phyloP scores from a whole-genome alignment of 108 stramenopile species.

The Seminavis robusta region DNA sequence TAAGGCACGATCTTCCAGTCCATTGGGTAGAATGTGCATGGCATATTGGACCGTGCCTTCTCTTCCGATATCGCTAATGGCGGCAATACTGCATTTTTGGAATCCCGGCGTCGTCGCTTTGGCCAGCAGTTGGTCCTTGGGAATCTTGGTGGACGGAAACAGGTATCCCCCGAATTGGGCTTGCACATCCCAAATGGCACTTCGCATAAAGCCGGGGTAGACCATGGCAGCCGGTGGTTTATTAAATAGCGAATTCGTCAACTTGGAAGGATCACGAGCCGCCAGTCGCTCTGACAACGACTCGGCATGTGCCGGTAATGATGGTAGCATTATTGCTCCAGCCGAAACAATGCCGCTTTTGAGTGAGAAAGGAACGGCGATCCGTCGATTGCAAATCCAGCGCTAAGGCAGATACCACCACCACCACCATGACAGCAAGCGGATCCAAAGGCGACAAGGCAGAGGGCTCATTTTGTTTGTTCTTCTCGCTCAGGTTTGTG shows the following conservation, averaged over 20 bases:
- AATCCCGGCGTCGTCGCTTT: slow-evolving; percentile 65
- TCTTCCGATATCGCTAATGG: slow-evolving; percentile 64
- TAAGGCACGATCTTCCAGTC: slow-evolving; percentile 59
- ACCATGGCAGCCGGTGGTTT: slow-evolving; percentile 66
- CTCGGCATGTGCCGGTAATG: too few relatives aligned
- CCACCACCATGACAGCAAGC: too few relatives aligned
- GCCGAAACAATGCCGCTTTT: too few relatives aligned
- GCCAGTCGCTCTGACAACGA: slow-evolving; percentile 56
- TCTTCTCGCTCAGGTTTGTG: too few relatives aligned
- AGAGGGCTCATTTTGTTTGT: too few relatives aligned
- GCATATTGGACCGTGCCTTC: slow-evolving; percentile 34
- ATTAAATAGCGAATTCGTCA: slow-evolving; percentile 74
- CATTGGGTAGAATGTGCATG: slow-evolving; percentile 48
- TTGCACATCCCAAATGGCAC: slow-evolving; percentile 54
- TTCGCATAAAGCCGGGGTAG: slow-evolving; percentile 67
- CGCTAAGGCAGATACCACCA: too few relatives aligned
- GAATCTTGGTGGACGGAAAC: slow-evolving; percentile 61
- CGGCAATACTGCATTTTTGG: slow-evolving; percentile 75
- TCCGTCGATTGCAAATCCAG: too few relatives aligned
- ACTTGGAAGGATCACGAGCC: slow-evolving; percentile 47
- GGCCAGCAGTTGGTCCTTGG: slow-evolving; percentile 39
- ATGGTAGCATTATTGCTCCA: too few relatives aligned
- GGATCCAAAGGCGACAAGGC: too few relatives aligned
- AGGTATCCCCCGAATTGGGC: slow-evolving; percentile 55
- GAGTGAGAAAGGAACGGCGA: too few relatives aligned